Evolutionary conservation across 2,329 filamentous ascomycete genomes (phyloP).

Genomic region (Didymella arachidicola): DNA sequence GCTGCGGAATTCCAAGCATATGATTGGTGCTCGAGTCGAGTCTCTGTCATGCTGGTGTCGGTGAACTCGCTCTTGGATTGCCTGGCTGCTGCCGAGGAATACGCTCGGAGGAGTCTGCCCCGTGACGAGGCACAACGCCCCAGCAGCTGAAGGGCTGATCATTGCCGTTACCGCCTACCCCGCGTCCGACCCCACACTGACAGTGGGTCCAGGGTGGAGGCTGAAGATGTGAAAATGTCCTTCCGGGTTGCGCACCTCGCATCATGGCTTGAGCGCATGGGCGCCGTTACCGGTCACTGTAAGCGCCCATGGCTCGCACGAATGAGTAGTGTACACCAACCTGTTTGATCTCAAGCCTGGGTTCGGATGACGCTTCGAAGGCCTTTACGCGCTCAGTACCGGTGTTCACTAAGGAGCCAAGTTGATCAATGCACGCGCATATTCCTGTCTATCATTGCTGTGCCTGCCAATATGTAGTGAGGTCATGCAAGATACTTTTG

Average conservation of each 20-base stretch:
- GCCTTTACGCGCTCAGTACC: background rate
- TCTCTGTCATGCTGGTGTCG: background rate
- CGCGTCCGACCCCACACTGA: conserved; percentile 6
- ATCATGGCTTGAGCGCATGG: conserved; percentile 6
- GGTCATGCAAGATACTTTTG: conserved; percentile 39
- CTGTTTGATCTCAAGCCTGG: too few species aligned
- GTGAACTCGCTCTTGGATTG: background rate
- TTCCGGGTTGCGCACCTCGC: conserved; percentile 2
- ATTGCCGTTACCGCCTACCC: conserved; percentile 11
- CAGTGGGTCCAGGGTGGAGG: background rate
- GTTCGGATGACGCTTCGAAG: background rate
- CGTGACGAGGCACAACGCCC: conserved; percentile 32
- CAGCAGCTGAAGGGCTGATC: conserved; percentile 2
- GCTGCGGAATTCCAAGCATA: conserved; percentile 5
- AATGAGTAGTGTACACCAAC: background rate
- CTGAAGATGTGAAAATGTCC: background rate
- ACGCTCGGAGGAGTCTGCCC: conserved; percentile 11
- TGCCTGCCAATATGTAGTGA: conserved; percentile 40
- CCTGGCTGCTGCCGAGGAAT: background rate
- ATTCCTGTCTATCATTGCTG: conserved; percentile 5
- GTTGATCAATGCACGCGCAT: background rate
- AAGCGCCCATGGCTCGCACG: background rate
- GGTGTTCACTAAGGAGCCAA: background rate
- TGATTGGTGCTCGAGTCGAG: conserved; percentile 23
- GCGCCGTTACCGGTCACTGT: background rate